Percentiles rank a stretch among this genome's conserved stretches.
Evolutionary conservation across 1,284 basidiomycete species (phyloP).

Genomic region (Coniophora puteana): DNA sequence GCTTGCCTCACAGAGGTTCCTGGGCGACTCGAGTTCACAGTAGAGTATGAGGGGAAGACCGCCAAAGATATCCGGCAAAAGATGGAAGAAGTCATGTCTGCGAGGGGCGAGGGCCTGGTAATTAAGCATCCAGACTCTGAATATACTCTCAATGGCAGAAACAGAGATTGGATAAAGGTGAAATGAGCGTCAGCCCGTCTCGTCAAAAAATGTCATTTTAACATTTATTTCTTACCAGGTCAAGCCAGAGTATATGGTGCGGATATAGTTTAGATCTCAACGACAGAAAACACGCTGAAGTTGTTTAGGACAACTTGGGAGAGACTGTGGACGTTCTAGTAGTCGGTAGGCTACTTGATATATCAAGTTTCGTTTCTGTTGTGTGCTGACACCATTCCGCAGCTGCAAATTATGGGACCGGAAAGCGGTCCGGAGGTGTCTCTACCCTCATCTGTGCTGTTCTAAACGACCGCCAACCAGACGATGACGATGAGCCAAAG

Average conservation of each 20-base stretch:
- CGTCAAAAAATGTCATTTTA: neutral
- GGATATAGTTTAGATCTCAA: constrained; percentile 14
- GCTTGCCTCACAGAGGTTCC: constrained; percentile 59
- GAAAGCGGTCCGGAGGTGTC: constrained; percentile 75
- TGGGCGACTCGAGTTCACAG: constrained; percentile 78
- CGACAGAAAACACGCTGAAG: constrained; percentile 9
- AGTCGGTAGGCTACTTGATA: constrained; percentile 54
- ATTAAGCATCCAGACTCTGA: constrained; percentile 80
- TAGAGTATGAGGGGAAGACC: constrained; percentile 68
- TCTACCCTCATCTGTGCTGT: constrained; percentile 78
- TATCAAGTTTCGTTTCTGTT: neutral
- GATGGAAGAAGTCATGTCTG: constrained; percentile 80
- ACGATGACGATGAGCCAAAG: constrained; percentile 63
- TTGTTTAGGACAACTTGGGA: constrained; percentile 74
- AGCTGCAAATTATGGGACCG: constrained; percentile 75
- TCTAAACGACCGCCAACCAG: constrained; percentile 57
- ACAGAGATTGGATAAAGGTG: constrained; percentile 89
- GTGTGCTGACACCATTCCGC: neutral
- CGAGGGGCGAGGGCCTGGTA: constrained; percentile 87
- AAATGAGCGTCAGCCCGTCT: constrained; percentile 7
- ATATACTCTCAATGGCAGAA: constrained; percentile 83
- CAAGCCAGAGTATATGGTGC: constrained; percentile 92
- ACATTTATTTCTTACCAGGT: constrained; percentile 41
- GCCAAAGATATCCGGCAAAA: constrained; percentile 75
- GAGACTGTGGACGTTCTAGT: constrained; percentile 89